phyloP scores from a whole-genome alignment of 2,329 filamentous ascomycete genomes.

The Aspergillus aculeatinus region DNA sequence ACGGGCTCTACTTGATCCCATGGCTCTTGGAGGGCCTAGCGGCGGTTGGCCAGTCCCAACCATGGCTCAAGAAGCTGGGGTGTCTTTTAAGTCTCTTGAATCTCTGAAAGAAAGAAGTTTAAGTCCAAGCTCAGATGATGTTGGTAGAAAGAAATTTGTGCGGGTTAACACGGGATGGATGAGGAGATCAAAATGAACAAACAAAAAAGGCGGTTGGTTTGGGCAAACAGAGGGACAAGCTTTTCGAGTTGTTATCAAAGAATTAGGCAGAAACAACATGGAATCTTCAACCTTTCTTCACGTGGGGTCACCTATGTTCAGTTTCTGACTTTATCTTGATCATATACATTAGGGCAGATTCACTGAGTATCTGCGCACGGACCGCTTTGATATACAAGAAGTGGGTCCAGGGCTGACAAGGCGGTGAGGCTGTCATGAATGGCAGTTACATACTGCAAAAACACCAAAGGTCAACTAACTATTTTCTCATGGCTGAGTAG shows the following conservation, averaged over 20 bases:
- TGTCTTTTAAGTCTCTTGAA: too few species aligned
- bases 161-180: not conserved
- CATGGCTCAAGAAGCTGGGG: not conserved
- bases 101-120: too few species aligned
- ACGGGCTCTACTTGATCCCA: not conserved
- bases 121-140: too few species aligned
- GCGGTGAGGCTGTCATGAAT: not conserved
- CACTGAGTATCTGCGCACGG: not conserved
- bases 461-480: not conserved
- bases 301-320: not conserved
- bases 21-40: not conserved
- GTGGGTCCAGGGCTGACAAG: not conserved
- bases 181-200: not conserved
- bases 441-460: not conserved
- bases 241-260: too few species aligned
- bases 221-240: not conserved
- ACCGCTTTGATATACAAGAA: not conserved
- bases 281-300: not conserved
- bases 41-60: not conserved
- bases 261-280: not conserved
- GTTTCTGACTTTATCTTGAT: not conserved
- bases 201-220: not conserved
- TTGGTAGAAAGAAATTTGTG: not conserved
- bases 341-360: not conserved
- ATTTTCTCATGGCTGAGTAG: not conserved